Evolutionary conservation across 108 stramenopile species (phyloP).

Genomic region (Pseudonitzschia pungens): DNA sequence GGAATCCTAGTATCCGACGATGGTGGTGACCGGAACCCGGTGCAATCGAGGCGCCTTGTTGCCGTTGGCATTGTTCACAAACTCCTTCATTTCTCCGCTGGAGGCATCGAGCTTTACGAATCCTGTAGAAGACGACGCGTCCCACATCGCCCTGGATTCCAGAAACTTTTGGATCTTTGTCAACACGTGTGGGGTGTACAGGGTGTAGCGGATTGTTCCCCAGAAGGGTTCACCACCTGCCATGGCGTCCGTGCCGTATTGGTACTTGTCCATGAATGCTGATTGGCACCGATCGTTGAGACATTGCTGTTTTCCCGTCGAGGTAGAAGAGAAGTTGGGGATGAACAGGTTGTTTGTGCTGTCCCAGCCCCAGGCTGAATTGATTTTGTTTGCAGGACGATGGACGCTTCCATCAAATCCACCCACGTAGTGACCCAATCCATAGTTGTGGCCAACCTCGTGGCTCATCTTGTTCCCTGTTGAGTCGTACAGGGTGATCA

Average conservation of each 20-base stretch:
- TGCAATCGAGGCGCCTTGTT: neutral
- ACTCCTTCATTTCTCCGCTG: slow-evolving; percentile 3
- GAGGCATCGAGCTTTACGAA: neutral
- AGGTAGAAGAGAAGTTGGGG: neutral
- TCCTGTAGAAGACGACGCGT: slow-evolving; percentile 6
- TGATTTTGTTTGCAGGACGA: neutral
- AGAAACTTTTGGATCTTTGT: slow-evolving; percentile 5
- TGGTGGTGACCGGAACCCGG: slow-evolving; percentile 3
- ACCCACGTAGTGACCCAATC: slow-evolving; percentile 3
- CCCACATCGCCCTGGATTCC: neutral
- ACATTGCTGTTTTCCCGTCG: slow-evolving; percentile 1
- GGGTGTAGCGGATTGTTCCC: neutral
- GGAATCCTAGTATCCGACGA: slow-evolving; percentile 6
- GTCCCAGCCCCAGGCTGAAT: slow-evolving; percentile 6
- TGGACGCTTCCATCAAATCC: slow-evolving; percentile 7
- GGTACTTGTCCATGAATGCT: neutral
- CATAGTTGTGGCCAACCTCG: slow-evolving; percentile 5
- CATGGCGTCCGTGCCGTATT: slow-evolving; percentile 3
- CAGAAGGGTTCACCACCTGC: neutral
- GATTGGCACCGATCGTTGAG: neutral
- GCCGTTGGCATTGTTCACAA: neutral
- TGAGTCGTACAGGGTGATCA: neutral
- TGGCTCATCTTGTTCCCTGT: neutral
- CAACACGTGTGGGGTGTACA: neutral
- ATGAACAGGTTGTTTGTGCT: neutral